A percentile compares a stretch with the other conserved stretches of the same genome.
These are phyloP conservation scores for Botrytis hyacinthi DNA, from an alignment of 2,329 filamentous ascomycete genomes.

Conservation along the genomic window DNA sequence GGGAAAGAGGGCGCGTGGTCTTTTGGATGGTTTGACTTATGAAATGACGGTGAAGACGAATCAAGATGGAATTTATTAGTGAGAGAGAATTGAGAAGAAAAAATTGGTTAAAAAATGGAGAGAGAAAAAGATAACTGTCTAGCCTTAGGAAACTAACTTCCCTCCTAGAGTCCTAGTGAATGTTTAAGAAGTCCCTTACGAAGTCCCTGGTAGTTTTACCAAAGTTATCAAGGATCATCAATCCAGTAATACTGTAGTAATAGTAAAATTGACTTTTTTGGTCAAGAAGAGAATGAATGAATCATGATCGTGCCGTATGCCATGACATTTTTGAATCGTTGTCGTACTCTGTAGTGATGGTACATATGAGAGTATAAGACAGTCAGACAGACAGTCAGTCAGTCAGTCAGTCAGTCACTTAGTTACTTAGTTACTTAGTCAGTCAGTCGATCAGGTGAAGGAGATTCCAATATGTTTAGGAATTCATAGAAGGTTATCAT, in stretches of 20 bases:
- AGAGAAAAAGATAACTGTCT: background rate
- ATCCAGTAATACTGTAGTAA: background rate
- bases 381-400: background rate
- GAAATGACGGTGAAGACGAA: constrained; percentile 14
- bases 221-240: background rate
- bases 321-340: too few species aligned
- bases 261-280: background rate
- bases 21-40: background rate
- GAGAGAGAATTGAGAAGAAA: background rate
- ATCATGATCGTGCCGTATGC: background rate
- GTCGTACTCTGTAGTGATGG: background rate
- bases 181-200: background rate
- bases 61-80: background rate
- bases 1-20: constrained; percentile 6
- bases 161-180: background rate
- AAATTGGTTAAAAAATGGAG: background rate
- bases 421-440: background rate
- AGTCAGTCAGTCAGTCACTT: background rate
- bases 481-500: background rate
- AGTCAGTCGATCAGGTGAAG: background rate
- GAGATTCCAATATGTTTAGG: background rate
- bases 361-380: too few species aligned
- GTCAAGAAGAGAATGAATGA: background rate
- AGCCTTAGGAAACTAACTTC: background rate
- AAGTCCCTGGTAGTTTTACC: background rate